A percentile compares a stretch with the other conserved stretches of the same genome.
phyloP scores from a whole-genome alignment of 176 grass and related monocot species.

The Bromus sterilis region DNA sequence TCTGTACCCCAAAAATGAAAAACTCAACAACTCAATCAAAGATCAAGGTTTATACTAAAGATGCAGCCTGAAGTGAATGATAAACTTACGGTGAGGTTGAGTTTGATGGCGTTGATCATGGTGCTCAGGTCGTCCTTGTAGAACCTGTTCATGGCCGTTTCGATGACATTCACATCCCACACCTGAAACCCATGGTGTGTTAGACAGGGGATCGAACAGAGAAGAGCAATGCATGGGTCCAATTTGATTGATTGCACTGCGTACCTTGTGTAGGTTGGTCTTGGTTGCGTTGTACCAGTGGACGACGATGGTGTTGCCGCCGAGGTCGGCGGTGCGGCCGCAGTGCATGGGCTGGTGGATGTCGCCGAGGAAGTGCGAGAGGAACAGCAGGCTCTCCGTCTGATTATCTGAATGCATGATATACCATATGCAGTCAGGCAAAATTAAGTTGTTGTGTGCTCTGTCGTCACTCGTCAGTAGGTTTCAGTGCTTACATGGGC shows the following conservation, averaged over 20 bases:
- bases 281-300: conserved; percentile 50
- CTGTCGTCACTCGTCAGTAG: neutral
- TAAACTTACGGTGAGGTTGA: conserved; percentile 65
- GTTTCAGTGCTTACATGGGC: conserved; percentile 18
- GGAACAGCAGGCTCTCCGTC: conserved; percentile 57
- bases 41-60: neutral
- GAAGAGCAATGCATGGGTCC: neutral
- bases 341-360: conserved; percentile 66
- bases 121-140: conserved; percentile 43
- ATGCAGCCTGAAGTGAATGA: neutral
- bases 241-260: too few relatives aligned
- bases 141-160: conserved; percentile 66
- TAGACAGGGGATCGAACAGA: too few relatives aligned
- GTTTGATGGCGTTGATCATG: conserved; percentile 64
- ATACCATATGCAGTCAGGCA: neutral
- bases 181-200: conserved; percentile 31
- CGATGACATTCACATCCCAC: conserved; percentile 78
- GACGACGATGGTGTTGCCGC: conserved; percentile 47
- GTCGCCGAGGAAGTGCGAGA: conserved; percentile 65
- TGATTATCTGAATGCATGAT: conserved; percentile 12
- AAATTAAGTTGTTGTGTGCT: neutral
- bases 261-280: conserved; percentile 62
- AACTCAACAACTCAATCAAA: neutral
- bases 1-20: neutral
- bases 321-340: conserved; percentile 18